These are phyloP conservation scores for Cystobasidium sp. DNA, from an alignment of 1,284 basidiomycete genomes.

Conservation along the genomic window DNA sequence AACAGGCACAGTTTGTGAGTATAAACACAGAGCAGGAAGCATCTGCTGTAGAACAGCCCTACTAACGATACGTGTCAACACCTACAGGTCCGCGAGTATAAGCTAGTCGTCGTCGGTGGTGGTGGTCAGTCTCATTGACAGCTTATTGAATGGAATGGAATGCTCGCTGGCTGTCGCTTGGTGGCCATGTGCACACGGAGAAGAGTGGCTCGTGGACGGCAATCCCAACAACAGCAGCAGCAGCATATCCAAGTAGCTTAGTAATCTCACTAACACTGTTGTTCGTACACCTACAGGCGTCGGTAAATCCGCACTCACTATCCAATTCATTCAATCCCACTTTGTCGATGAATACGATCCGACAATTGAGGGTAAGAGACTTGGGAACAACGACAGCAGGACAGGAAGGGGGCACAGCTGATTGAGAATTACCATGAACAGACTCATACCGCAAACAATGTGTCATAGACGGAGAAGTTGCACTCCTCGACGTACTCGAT, in stretches of 20 bases:
- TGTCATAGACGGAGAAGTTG: conserved; percentile 96
- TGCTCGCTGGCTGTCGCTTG: neutral
- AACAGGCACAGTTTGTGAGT: conserved; percentile 42
- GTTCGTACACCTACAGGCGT: conserved; percentile 70
- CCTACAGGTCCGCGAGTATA: conserved; percentile 63
- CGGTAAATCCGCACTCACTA: conserved; percentile 94
- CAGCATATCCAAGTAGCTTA: neutral
- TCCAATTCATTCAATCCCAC: conserved; percentile 88
- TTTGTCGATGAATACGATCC: conserved; percentile 99
- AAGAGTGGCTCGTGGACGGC: neutral
- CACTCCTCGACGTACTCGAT: conserved; percentile 94
- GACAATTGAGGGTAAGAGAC: conserved; percentile 80
- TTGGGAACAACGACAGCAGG: neutral
- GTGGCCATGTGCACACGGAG: no score
- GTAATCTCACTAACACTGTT: conserved; percentile 39
- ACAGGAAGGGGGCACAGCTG: neutral
- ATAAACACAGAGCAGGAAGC: neutral
- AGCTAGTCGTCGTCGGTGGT: conserved; percentile 95
- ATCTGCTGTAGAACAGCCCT: no score
- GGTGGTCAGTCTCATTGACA: conserved; percentile 70
- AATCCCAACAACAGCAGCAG: neutral
- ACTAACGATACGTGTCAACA: neutral
- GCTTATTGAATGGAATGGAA: neutral
- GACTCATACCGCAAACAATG: conserved; percentile 96
- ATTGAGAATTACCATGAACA: conserved; percentile 45